Evolutionary conservation across 2,329 filamentous ascomycete genomes (phyloP).

Genomic region (Clathrospora elynae): DNA sequence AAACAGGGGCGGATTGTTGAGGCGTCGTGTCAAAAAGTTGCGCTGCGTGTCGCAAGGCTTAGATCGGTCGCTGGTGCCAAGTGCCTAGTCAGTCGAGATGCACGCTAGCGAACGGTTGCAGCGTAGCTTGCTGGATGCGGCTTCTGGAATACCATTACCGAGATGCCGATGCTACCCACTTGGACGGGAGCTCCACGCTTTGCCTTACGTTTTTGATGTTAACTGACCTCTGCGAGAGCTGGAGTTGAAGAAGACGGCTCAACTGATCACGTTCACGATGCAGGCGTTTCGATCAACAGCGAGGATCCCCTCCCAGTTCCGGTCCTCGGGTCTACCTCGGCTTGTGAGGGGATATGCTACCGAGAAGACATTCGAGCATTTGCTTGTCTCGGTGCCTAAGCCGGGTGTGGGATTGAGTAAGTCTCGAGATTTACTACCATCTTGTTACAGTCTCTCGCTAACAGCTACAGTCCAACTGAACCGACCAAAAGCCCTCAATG

Average conservation of each 20-base stretch:
- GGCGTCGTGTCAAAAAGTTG: constrained; percentile 38
- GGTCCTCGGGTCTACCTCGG: constrained; percentile 61
- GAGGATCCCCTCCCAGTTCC: constrained; percentile 66
- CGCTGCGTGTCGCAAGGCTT: constrained; percentile 34
- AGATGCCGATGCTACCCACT: constrained; percentile 38
- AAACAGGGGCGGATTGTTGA: constrained; percentile 25
- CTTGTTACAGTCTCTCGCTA: constrained; percentile 8
- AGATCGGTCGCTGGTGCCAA: constrained; percentile 15
- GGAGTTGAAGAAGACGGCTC: background rate
- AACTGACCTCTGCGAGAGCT: background rate
- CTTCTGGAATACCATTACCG: constrained; percentile 25
- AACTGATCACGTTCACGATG: constrained; percentile 33
- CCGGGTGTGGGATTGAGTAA: constrained; percentile 89
- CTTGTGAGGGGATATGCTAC: constrained; percentile 58
- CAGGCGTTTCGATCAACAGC: constrained; percentile 64
- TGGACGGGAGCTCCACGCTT: constrained; percentile 8
- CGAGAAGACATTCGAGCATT: constrained; percentile 70
- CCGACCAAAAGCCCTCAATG: constrained; percentile 94
- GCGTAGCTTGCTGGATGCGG: constrained; percentile 2
- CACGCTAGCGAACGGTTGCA: no score
- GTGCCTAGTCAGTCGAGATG: constrained; percentile 10
- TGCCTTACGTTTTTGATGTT: constrained; percentile 2
- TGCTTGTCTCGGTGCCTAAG: constrained; percentile 80
- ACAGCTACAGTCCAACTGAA: constrained; percentile 76
- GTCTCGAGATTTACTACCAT: constrained; percentile 4